A percentile compares a stretch with the other conserved stretches of the same genome.
phyloP scores from a whole-genome alignment of 2,329 filamentous ascomycete species.

The Tolypocladium tropicale region DNA sequence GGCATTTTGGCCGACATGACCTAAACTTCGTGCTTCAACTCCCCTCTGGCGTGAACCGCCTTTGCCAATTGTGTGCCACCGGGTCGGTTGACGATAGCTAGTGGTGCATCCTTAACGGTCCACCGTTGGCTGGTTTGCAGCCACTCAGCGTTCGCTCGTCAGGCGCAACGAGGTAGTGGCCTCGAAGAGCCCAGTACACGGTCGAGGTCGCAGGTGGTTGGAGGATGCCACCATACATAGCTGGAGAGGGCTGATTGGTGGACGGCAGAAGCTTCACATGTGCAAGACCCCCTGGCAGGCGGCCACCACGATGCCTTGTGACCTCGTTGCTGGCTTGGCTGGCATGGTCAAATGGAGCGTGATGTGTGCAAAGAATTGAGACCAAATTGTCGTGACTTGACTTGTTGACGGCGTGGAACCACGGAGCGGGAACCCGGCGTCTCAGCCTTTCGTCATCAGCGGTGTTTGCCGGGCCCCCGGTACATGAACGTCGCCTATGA shows the following conservation, averaged over 20 bases:
- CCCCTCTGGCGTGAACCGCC: not conserved
- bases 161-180: not conserved
- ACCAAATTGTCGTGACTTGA: not conserved
- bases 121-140: not conserved
- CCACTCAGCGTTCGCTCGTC: not conserved
- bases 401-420: not conserved
- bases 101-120: not conserved
- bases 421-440: not conserved
- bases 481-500: not conserved
- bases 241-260: not conserved
- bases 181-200: not conserved
- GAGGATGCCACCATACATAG: not conserved
- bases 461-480: not conserved
- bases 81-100: not conserved
- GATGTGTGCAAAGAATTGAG: not conserved
- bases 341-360: not conserved
- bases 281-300: not conserved
- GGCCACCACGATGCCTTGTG: not conserved
- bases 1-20: not conserved
- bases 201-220: not conserved
- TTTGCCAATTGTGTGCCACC: not conserved
- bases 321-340: not conserved
- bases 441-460: not conserved
- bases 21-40: not conserved
- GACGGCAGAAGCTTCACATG: not conserved